These are phyloP conservation scores for Petunia secreta DNA, from an alignment of 257 asterid species.

Conservation along the genomic window DNA sequence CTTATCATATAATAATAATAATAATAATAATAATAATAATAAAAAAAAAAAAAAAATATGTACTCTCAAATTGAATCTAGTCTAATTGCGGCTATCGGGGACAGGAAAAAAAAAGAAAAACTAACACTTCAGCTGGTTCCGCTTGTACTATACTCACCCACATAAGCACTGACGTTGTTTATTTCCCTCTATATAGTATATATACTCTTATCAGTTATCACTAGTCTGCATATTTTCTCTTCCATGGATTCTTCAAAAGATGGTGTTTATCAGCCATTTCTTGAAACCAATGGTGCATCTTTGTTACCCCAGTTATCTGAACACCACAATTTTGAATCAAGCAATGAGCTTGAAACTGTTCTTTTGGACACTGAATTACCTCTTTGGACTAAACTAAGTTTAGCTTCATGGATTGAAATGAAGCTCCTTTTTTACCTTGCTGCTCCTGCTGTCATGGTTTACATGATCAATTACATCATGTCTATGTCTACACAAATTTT, in stretches of 20 bases:
- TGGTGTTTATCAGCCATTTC: neutral
- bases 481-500: constrained; percentile 30
- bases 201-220: too few species aligned
- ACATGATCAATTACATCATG: constrained; percentile 32
- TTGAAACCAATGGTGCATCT: neutral
- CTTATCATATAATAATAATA: too few species aligned
- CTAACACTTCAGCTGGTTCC: too few species aligned
- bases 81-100: too few species aligned
- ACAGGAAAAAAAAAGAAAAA: too few species aligned
- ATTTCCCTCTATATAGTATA: too few species aligned
- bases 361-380: constrained; percentile 19
- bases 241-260: constrained; percentile 19
- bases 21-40: too few species aligned
- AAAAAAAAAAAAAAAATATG: too few species aligned
- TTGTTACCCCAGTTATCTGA: constrained; percentile 12
- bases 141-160: too few species aligned
- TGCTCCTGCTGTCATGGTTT: constrained; percentile 33
- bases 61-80: too few species aligned
- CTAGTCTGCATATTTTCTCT: too few species aligned
- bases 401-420: constrained; percentile 31
- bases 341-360: constrained; percentile 27
- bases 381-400: neutral
- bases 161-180: too few species aligned
- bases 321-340: constrained; percentile 7
- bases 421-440: constrained; percentile 22